These are phyloP conservation scores for Cubamyces sp. DNA, from an alignment of 768 basidiomycete genomes.

Conservation along the genomic window DNA sequence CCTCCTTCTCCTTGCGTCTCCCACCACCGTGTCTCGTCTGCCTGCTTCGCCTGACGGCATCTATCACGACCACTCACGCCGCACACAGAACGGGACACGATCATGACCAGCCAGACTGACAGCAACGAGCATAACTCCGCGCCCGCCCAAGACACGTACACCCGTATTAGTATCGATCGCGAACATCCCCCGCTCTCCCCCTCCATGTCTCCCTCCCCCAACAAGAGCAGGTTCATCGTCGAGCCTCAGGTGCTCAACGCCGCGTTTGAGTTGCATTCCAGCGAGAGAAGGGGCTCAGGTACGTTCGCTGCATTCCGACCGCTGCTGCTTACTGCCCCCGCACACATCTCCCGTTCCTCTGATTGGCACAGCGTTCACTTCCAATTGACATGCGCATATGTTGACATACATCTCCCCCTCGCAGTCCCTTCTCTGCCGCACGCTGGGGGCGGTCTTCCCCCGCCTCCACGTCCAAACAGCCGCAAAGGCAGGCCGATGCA, in stretches of 20 bases:
- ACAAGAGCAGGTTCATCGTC: conserved; percentile 21
- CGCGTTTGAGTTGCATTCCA: conserved; percentile 13
- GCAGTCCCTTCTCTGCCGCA: conserved; percentile 2
- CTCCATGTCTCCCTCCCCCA: conserved; percentile 4
- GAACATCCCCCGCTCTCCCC: conserved; percentile 1
- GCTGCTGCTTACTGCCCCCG: neutral
- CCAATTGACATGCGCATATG: conserved; percentile 3
- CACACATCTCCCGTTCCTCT: neutral
- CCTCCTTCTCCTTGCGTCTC: neutral
- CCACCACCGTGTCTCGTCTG: neutral
- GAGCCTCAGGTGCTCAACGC: conserved; percentile 27
- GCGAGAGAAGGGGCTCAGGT: conserved; percentile 4
- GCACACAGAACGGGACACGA: conserved; percentile 1
- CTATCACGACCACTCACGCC: conserved; percentile 19
- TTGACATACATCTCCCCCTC: neutral
- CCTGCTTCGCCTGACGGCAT: conserved; percentile 8
- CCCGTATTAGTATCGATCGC: conserved; percentile 12
- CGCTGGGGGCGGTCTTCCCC: conserved; percentile 26
- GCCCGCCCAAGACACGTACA: neutral
- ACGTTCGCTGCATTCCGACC: neutral
- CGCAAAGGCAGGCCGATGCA: conserved; percentile 13
- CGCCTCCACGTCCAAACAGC: conserved; percentile 32
- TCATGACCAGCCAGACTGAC: neutral
- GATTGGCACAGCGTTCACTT: too few relatives aligned
- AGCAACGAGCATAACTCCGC: neutral